Evolutionary conservation across 2,329 filamentous ascomycete species (phyloP).

Genomic region (Beauveria sp.): DNA sequence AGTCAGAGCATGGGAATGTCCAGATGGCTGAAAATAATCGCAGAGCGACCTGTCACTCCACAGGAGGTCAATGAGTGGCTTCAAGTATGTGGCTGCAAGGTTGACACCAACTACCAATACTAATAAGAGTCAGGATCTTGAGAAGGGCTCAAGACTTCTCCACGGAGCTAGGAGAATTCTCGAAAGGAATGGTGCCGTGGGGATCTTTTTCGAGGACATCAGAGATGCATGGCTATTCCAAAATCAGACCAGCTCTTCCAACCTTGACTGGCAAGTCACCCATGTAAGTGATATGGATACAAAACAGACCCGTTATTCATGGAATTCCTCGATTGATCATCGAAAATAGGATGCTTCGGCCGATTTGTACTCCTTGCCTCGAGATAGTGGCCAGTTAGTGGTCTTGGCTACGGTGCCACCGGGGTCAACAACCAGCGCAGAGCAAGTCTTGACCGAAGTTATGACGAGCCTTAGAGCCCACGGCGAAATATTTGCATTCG

Average conservation of each 20-base stretch:
- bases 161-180: conserved; percentile 32
- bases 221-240: conserved; percentile 48
- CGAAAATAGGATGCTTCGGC: conserved; percentile 9
- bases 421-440: conserved; percentile 15
- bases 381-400: conserved; percentile 22
- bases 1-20: conserved; percentile 41
- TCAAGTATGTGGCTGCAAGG: conserved; percentile 28
- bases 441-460: conserved; percentile 29
- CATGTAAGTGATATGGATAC: conserved; percentile 16
- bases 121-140: conserved; percentile 29
- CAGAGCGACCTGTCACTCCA: conserved; percentile 22
- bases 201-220: conserved; percentile 52
- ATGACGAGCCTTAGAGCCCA: conserved; percentile 32
- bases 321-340: not conserved
- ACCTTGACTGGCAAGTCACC: conserved; percentile 35
- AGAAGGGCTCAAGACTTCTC: conserved; percentile 23
- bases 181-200: conserved; percentile 34
- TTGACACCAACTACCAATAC: not conserved
- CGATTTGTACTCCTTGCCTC: conserved; percentile 1
- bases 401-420: conserved; percentile 19
- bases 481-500: conserved; percentile 46
- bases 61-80: conserved; percentile 37
- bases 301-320: conserved; percentile 11
- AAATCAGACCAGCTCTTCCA: conserved; percentile 35
- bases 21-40: conserved; percentile 36